These are phyloP conservation scores for Podospora appendiculata DNA, from an alignment of 495 filamentous ascomycete genomes.

Conservation along the genomic window DNA sequence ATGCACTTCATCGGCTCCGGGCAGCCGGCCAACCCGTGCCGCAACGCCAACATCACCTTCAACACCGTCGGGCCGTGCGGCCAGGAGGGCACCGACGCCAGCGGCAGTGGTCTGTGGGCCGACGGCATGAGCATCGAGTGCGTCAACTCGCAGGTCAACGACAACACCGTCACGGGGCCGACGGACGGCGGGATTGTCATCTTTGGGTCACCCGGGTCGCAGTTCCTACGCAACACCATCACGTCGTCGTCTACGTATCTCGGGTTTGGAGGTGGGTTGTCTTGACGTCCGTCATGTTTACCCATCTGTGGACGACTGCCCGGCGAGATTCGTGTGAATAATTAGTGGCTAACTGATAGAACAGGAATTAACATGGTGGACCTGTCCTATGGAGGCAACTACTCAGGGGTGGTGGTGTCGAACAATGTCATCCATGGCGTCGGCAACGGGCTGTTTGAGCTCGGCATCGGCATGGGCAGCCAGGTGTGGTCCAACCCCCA, in stretches of 20 bases:
- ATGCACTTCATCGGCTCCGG: slow-evolving; percentile 9
- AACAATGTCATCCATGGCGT: slow-evolving; percentile 6
- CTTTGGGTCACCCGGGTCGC: slow-evolving; percentile 7
- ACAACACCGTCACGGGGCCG: slow-evolving; percentile 8
- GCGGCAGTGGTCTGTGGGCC: slow-evolving; percentile 6
- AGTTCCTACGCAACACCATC: slow-evolving; percentile 8
- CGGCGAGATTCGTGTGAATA: too few species aligned
- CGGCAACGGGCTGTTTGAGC: slow-evolving; percentile 1
- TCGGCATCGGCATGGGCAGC: slow-evolving; percentile 9
- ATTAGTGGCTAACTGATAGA: too few species aligned
- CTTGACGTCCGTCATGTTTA: too few species aligned
- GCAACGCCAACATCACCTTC: slow-evolving; percentile 4
- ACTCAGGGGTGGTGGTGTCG: slow-evolving; percentile 8
- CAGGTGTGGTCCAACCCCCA: slow-evolving; percentile 8
- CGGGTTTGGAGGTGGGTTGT: slow-evolving; percentile 2
- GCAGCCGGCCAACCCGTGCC: slow-evolving; percentile 1
- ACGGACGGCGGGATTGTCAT: slow-evolving; percentile 13
- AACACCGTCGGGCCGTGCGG: slow-evolving; percentile 10
- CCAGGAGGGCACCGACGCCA: slow-evolving; percentile 3
- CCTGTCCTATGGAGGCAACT: slow-evolving; percentile 4
- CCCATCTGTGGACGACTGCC: too few species aligned
- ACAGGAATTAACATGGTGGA: slow-evolving; percentile 11
- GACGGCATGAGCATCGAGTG: slow-evolving; percentile 12
- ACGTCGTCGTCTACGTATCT: slow-evolving; percentile 5
- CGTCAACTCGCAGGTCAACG: neutral